These are phyloP conservation scores for Paracamarosporium sp. DNA, from an alignment of 2,329 filamentous ascomycete genomes.

Conservation along the genomic window DNA sequence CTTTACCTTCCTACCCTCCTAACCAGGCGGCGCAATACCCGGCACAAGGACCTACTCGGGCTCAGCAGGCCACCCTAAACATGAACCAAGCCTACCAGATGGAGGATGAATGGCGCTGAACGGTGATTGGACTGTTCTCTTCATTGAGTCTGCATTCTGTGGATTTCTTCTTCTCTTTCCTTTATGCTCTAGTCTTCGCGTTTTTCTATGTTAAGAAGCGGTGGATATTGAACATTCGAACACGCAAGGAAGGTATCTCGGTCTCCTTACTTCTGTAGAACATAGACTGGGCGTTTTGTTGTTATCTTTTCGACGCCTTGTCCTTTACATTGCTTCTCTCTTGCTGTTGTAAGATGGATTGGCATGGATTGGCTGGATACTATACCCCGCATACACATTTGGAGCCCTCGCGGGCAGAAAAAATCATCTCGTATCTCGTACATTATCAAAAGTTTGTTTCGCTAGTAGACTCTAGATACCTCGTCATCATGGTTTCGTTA, in stretches of 20 bases:
- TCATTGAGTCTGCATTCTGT: not conserved
- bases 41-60: conserved; percentile 10
- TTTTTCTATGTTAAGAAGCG: not conserved
- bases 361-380: not conserved
- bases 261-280: not conserved
- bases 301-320: not conserved
- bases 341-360: not conserved
- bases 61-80: conserved; percentile 25
- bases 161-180: not conserved
- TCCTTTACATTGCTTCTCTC: not conserved
- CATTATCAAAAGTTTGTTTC: not conserved
- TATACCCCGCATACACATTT: not conserved
- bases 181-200: not conserved
- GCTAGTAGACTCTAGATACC: not conserved
- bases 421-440: not conserved
- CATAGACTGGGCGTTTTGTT: conserved; percentile 1
- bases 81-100: conserved; percentile 12
- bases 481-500: not conserved
- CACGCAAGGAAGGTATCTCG: not conserved
- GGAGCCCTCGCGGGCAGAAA: conserved; percentile 2
- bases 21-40: conserved; percentile 18
- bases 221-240: not conserved
- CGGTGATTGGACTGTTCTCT: not conserved
- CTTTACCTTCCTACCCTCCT: conserved; percentile 20
- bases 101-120: not conserved